phyloP scores from a whole-genome alignment of 2,329 filamentous ascomycete species.

The Diaporthe aspalathi region DNA sequence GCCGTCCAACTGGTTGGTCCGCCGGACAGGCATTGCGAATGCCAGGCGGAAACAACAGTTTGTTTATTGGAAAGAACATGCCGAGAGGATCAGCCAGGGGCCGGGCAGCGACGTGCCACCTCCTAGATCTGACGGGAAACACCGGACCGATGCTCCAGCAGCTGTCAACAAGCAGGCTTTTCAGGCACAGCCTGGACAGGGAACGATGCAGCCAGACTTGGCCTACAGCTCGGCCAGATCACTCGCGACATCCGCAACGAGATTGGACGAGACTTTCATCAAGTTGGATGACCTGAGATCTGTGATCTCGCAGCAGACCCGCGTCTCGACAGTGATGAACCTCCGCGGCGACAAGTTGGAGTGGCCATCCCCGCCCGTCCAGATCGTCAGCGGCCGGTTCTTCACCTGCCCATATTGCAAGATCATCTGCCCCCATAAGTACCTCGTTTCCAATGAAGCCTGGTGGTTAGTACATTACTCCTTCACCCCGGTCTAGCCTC shows the following conservation, averaged over 20 bases:
- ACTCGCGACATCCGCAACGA: conserved; percentile 2
- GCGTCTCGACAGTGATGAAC: conserved; percentile 6
- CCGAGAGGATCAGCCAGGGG: neutral
- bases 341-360: neutral
- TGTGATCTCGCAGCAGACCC: neutral
- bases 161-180: neutral
- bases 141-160: no score
- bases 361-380: neutral
- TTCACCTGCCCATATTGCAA: neutral
- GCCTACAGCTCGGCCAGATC: neutral
- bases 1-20: no score
- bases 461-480: no score
- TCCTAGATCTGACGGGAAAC: neutral
- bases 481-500: no score
- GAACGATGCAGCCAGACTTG: neutral
- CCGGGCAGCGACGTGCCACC: neutral
- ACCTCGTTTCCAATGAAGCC: no score
- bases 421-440: no score
- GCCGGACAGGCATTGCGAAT: no score
- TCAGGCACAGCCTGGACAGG: neutral
- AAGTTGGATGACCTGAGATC: conserved; percentile 1
- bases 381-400: neutral
- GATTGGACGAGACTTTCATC: neutral
- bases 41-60: conserved; percentile 1
- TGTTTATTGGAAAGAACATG: conserved; percentile 1